A percentile compares a stretch with the other conserved stretches of the same genome.
phyloP scores from a whole-genome alignment of 805 yeast genomes.

The Hanseniaspora occidentalis region DNA sequence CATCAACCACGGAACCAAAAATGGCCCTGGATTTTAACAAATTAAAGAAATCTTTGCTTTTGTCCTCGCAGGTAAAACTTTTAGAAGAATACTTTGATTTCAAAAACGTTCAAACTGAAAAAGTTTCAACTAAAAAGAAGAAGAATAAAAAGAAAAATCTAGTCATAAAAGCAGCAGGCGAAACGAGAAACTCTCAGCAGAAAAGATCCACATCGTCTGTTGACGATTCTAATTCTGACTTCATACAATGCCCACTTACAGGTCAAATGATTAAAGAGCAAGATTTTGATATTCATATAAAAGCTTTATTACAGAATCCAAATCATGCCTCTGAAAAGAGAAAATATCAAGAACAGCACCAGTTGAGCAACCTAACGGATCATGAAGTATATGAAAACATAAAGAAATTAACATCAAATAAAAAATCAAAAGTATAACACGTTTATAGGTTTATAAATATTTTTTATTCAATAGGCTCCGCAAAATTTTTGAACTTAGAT shows the following conservation, averaged over 20 bases:
- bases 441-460: background rate
- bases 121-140: conserved; percentile 6
- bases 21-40: background rate
- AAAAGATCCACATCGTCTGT: conserved; percentile 5
- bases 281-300: conserved; percentile 59
- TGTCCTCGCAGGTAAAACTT: conserved; percentile 28
- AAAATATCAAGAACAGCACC: conserved; percentile 45
- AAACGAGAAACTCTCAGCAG: conserved; percentile 36
- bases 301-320: conserved; percentile 63
- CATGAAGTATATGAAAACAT: conserved; percentile 54
- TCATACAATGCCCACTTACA: conserved; percentile 68
- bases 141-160: conserved; percentile 30
- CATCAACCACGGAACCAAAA: background rate
- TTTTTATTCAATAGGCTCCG: background rate
- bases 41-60: background rate
- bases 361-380: conserved; percentile 35
- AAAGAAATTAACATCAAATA: conserved; percentile 29
- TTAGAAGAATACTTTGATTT: conserved; percentile 42
- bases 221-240: conserved; percentile 11
- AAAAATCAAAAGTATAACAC: background rate
- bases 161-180: conserved; percentile 62
- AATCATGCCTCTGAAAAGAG: conserved; percentile 54
- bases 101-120: conserved; percentile 8
- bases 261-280: conserved; percentile 56
- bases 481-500: background rate